Base-by-base conservation (phyloP, 768 basidiomycete species). In the Collybia sordida region DNA sequence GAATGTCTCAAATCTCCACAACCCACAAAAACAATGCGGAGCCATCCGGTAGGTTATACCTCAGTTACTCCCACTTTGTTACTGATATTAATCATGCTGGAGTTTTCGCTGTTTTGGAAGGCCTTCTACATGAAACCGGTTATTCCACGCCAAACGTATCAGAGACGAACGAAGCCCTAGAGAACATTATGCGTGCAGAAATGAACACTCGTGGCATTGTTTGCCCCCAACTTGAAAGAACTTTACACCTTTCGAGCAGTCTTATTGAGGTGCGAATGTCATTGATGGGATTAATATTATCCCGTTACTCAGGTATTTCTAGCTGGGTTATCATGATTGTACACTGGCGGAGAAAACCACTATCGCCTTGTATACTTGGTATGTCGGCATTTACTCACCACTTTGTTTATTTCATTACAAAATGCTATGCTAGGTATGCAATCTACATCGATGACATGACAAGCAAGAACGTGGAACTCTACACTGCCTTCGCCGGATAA, bases 181-280 rank as follows among this genome's bases (percentile, higher is more conserved):
- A 55, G 45, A 41, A 27, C 3, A 43, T 42, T 17, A 55, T 55
- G 54, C 46, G 42, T 1, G 47, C 34, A 14, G 50, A 48, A 17
- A 43, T 55, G 42, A 34, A 36, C 12, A 8, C 45, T 8, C 46
- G 47, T 15, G 48, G 49, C 21, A 41, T 53, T 9, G 8, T 27
- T 21, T 53, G 39, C 4, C 47, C 34, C 3, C 47, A 42, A n/a
- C 52, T 53, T 27, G 47, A 53, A 22, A 49, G 35, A 18, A 53
- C 41, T 6, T n/a, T 53, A 4, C 52, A 53, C 36, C 31, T 49
- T 36, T 37, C 52, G 9, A 47, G 47, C 23, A 49, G 47, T 21
- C 47, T 53, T 1, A 45, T 49, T 3, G 52, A 53, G 43, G 52
- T 53, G 23, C 9, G 35, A 42, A 1, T 24, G 19, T 25, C 21